phyloP scores from a whole-genome alignment of 768 basidiomycete genomes.

The Leccinum disarticulatum region DNA sequence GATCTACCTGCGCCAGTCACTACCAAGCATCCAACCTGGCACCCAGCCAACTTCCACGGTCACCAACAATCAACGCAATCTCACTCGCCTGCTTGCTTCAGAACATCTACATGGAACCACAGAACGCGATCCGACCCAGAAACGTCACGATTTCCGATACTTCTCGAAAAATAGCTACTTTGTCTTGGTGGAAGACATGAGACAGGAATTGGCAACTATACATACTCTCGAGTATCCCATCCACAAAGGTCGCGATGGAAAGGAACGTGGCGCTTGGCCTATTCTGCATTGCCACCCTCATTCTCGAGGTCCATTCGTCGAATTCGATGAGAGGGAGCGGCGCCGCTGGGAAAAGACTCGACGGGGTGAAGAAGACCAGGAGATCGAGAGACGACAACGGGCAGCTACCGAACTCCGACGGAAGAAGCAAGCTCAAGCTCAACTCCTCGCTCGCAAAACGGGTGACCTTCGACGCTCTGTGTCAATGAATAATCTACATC shows the following conservation, averaged over 20 bases:
- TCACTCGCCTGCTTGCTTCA: constrained; percentile 68
- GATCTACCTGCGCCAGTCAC: constrained; percentile 37
- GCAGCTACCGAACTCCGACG: constrained; percentile 29
- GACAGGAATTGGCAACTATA: constrained; percentile 80
- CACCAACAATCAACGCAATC: constrained; percentile 42
- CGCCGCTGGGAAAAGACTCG: constrained; percentile 62
- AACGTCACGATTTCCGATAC: constrained; percentile 84
- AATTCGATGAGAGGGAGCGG: constrained; percentile 74
- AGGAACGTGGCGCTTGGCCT: constrained; percentile 73
- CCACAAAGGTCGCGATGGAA: constrained; percentile 50
- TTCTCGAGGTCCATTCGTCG: constrained; percentile 70
- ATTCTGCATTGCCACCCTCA: constrained; percentile 75
- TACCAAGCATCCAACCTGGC: constrained; percentile 27
- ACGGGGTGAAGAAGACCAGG: constrained; percentile 38
- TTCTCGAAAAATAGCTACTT: constrained; percentile 76
- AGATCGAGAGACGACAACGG: constrained; percentile 29
- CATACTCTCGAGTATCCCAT: constrained; percentile 78
- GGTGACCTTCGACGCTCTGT: constrained; percentile 70
- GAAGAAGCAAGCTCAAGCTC: constrained; percentile 30
- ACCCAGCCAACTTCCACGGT: constrained; percentile 32
- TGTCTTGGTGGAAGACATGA: constrained; percentile 89
- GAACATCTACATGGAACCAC: constrained; percentile 82
- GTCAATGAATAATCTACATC: constrained; percentile 76
- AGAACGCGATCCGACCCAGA: constrained; percentile 90
- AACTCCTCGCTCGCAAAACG: constrained; percentile 30